These are phyloP conservation scores for Paecilomyces fulvus DNA, from an alignment of 2,329 filamentous ascomycete genomes.

Conservation along the genomic window DNA sequence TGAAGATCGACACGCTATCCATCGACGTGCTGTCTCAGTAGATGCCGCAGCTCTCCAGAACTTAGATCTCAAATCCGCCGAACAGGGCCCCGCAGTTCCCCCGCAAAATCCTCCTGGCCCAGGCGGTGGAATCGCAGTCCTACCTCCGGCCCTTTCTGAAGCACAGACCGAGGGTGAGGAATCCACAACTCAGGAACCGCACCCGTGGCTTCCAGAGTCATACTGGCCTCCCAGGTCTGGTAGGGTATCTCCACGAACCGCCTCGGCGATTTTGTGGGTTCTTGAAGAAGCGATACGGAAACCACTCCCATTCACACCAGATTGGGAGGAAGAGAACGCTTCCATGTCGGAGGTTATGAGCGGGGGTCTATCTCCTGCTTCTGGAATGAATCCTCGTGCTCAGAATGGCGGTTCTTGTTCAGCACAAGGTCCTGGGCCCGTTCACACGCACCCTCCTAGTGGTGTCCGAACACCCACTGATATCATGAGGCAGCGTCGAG, in stretches of 20 bases:
- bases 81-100: constrained; percentile 18
- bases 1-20: constrained; percentile 35
- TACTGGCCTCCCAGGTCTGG: constrained; percentile 43
- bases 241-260: constrained; percentile 73
- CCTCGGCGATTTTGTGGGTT: constrained; percentile 83
- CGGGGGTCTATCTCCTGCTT: constrained; percentile 39
- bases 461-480: constrained; percentile 77
- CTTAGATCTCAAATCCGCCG: constrained; percentile 22
- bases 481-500: constrained; percentile 81
- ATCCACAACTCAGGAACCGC: constrained; percentile 23
- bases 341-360: constrained; percentile 80
- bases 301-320: constrained; percentile 73
- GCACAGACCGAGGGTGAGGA: constrained; percentile 23
- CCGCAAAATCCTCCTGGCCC: constrained; percentile 14
- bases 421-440: constrained; percentile 45
- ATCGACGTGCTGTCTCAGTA: constrained; percentile 36
- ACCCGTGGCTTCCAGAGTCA: constrained; percentile 31
- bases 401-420: constrained; percentile 50
- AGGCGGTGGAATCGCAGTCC: constrained; percentile 11
- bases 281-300: constrained; percentile 83
- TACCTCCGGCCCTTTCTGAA: constrained; percentile 26
- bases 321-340: constrained; percentile 79
- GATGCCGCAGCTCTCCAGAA: constrained; percentile 28
- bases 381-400: constrained; percentile 46
- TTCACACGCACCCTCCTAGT: constrained; percentile 39